Conservation (phyloP, 2,329 filamentous ascomycete genomes). For the Aspergillus fructus region DNA sequence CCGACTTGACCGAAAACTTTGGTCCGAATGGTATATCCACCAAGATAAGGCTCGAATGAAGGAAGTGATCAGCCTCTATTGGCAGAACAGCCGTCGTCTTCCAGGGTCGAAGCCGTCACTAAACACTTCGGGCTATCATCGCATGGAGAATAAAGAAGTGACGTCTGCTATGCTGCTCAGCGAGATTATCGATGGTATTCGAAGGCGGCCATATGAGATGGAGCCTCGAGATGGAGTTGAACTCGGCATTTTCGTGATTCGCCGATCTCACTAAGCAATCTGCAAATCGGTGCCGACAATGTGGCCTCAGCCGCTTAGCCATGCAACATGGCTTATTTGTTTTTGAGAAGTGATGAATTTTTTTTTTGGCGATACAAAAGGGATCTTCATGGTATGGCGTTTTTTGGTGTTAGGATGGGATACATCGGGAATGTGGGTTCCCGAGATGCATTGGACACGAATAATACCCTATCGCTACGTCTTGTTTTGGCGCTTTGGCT, state of each 20-base stretch:
- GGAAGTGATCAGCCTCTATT: conserved; percentile 46
- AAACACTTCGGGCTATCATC: conserved; percentile 24
- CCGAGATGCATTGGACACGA: conserved; percentile 14
- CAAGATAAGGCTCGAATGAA: conserved; percentile 62
- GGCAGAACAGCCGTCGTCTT: conserved; percentile 39
- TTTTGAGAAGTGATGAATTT: background rate
- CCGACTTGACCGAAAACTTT: conserved; percentile 52
- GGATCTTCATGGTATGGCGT: conserved; percentile 9
- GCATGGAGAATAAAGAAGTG: conserved; percentile 44
- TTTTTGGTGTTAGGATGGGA: conserved; percentile 10
- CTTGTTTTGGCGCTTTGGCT: conserved; percentile 3
- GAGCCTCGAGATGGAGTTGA: conserved; percentile 47
- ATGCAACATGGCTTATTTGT: background rate
- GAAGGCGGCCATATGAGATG: conserved; percentile 48
- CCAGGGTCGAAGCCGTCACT: conserved; percentile 29
- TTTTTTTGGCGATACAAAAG: background rate
- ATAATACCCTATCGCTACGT: conserved; percentile 18
- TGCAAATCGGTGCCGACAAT: background rate
- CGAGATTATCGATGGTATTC: conserved; percentile 60
- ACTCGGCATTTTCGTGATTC: conserved; percentile 51
- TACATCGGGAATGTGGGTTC: conserved; percentile 5
- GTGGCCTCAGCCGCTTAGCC: background rate
- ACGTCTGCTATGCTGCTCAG: conserved; percentile 58
- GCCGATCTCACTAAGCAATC: conserved; percentile 36
- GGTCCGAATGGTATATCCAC: conserved; percentile 65